Percentiles rank a stretch among this genome's conserved stretches.
These are phyloP conservation scores for Helotiales sp. DNA, from an alignment of 2,329 filamentous ascomycete genomes.

Conservation along the genomic window DNA sequence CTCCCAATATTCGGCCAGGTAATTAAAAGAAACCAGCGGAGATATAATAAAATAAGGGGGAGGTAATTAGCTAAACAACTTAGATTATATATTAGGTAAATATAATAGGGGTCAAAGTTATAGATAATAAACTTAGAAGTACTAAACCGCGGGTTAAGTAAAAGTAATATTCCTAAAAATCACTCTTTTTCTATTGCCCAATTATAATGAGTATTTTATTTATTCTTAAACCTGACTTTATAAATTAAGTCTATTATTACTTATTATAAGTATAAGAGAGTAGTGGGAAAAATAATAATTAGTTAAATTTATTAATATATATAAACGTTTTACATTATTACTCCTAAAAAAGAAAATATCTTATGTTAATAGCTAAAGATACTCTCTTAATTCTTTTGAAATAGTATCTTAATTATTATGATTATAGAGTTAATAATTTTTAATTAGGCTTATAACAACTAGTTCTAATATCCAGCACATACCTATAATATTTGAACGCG, in stretches of 20 bases:
- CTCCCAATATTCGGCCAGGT: neutral
- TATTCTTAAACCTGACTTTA: too few relatives aligned
- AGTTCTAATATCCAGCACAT: constrained; percentile 17
- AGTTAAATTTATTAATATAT: neutral
- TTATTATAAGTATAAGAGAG: neutral
- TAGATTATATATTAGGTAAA: neutral
- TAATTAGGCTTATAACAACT: neutral
- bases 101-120: too few relatives aligned
- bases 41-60: neutral
- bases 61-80: neutral
- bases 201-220: neutral
- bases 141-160: too few relatives aligned
- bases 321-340: too few relatives aligned
- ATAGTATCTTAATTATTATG: neutral
- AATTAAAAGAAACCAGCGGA: neutral
- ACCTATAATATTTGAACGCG: constrained; percentile 15
- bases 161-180: neutral
- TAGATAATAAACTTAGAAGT: too few relatives aligned
- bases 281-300: neutral
- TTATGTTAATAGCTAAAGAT: neutral
- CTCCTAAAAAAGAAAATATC: too few relatives aligned
- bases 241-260: too few relatives aligned
- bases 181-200: neutral
- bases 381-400: neutral
- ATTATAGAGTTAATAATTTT: neutral